These are phyloP conservation scores for Agarophyton chilense DNA, from an alignment of 23 red algal genomes.

Conservation along the genomic window DNA sequence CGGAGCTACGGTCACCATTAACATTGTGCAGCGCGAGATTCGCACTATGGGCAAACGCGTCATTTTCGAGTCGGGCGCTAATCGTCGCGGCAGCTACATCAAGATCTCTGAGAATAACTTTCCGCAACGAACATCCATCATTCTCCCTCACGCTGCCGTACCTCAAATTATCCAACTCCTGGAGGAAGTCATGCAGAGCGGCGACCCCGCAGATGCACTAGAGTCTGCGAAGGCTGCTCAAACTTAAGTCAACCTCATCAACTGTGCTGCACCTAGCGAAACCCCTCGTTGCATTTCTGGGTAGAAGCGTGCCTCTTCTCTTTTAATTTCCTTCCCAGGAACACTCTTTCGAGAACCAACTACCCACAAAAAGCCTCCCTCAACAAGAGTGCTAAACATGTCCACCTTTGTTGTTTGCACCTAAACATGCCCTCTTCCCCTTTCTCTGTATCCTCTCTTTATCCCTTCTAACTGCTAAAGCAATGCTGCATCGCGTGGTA, in stretches of 20 bases:
- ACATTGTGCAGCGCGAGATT: constrained; percentile 66
- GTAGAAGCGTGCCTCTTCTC: constrained; percentile 24
- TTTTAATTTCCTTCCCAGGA: background rate
- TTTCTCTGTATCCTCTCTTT: background rate
- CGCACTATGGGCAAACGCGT: constrained; percentile 60
- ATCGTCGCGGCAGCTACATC: constrained; percentile 71
- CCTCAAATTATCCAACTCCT: constrained; percentile 56
- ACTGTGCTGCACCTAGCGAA: constrained; percentile 9
- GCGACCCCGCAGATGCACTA: constrained; percentile 48
- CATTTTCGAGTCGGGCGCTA: constrained; percentile 64
- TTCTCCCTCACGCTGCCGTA: constrained; percentile 45
- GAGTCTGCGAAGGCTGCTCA: constrained; percentile 25
- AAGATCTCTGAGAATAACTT: constrained; percentile 58
- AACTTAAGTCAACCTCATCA: background rate
- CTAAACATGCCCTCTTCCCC: background rate
- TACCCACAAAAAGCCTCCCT: constrained; percentile 17
- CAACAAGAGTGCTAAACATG: constrained; percentile 30
- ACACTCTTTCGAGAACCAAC: background rate
- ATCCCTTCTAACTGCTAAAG: constrained; percentile 12
- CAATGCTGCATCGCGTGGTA: constrained; percentile 39
- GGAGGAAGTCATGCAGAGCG: constrained; percentile 44
- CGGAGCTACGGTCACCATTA: constrained; percentile 45
- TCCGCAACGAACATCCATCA: constrained; percentile 50
- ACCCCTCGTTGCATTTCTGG: background rate
- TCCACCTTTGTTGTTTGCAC: constrained; percentile 2